A percentile compares a stretch with the other conserved stretches of the same genome.
Conservation (phyloP, 2,329 filamentous ascomycete species). For the Penicillium corylophilum region DNA sequence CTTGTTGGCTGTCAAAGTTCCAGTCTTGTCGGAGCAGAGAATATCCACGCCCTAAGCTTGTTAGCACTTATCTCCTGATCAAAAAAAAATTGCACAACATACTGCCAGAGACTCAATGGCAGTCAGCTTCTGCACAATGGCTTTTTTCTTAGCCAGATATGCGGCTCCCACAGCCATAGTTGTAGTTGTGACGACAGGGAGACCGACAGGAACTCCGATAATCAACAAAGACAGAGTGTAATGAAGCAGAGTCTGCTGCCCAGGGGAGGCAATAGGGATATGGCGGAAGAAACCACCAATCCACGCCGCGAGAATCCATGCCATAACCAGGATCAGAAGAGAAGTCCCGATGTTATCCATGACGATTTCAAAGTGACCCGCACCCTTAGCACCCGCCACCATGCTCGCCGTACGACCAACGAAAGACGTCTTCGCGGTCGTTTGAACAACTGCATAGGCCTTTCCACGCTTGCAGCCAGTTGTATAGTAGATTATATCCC, state of each 20-base stretch:
- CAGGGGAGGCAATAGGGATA: conserved; percentile 56
- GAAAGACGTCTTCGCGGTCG: conserved; percentile 69
- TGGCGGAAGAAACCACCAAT: conserved; percentile 77
- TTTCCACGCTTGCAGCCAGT: conserved; percentile 80
- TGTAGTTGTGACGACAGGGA: conserved; percentile 75
- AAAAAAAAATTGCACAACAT: conserved; percentile 17
- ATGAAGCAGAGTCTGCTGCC: conserved; percentile 64
- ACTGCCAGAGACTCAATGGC: conserved; percentile 73
- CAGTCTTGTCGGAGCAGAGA: conserved; percentile 79
- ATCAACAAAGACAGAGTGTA: conserved; percentile 71
- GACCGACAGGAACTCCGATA: conserved; percentile 77
- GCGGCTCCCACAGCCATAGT: conserved; percentile 75
- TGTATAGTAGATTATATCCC: conserved; percentile 73
- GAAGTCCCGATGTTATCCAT: conserved; percentile 78
- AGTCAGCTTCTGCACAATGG: conserved; percentile 76
- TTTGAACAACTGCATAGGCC: conserved; percentile 67
- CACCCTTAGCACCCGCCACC: conserved; percentile 71
- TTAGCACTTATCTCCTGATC: conserved; percentile 6
- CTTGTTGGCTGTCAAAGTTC: conserved; percentile 64
- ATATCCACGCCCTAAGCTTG: conserved; percentile 63
- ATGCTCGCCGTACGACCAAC: conserved; percentile 73
- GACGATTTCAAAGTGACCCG: conserved; percentile 77
- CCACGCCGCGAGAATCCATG: conserved; percentile 72
- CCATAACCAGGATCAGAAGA: conserved; percentile 72
- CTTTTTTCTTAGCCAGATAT: conserved; percentile 73